Evolutionary conservation across 169 alveolate genomes (phyloP), one percentile per base, ranked within the genome.

Genomic region (Babesia caballi): DNA sequence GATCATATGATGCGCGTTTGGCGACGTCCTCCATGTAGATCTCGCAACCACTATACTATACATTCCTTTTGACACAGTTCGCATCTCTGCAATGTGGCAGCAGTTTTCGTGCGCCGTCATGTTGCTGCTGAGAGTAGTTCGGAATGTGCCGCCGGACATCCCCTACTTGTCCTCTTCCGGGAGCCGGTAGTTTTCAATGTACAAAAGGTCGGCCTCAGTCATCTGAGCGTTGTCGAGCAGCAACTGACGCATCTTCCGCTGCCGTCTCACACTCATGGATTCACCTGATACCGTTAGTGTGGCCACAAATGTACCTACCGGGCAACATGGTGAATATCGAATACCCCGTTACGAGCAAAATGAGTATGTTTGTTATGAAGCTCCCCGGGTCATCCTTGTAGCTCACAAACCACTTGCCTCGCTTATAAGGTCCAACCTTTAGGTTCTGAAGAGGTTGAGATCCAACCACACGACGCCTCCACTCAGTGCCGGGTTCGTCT

Each of bases 381-480:
- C 88, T 72, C 8, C 88, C 88, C 9, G 84, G 88, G 47, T 81
- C 88, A 0, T 81, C 88, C 53, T 69, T 81, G 80, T 70, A 81
- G 58, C 88, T 81, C 27, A 71, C 84, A 41, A 81, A 69, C 84
- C 83, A 81, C 60, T 56, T 52, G 27, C 88, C 88, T 5, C 88
- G 76, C 38, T 71, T 71, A 30, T 71, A 71, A 3, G 88, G 88
- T 12, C 82, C 82, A 33, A 70, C 88, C 80, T 81, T 71, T 21
- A 81, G 44, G n/a, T 59, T 73, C 54, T 70, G 58, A 8, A 11
- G 14, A 12, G 76, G 60, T 27, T 81, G 88, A 32, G 51, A 35
- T 11, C 88, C 88, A 21, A 70, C 57, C 7, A 71, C 71, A 7
- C 57, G n/a, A 3, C 70, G 47, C 27, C 75, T 38, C 88, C 88